A percentile compares a stretch with the other conserved stretches of the same genome.
These are phyloP conservation scores for Debaryomycetaceae sp. DNA, from an alignment of 1,139 yeast genomes.

Conservation along the genomic window DNA sequence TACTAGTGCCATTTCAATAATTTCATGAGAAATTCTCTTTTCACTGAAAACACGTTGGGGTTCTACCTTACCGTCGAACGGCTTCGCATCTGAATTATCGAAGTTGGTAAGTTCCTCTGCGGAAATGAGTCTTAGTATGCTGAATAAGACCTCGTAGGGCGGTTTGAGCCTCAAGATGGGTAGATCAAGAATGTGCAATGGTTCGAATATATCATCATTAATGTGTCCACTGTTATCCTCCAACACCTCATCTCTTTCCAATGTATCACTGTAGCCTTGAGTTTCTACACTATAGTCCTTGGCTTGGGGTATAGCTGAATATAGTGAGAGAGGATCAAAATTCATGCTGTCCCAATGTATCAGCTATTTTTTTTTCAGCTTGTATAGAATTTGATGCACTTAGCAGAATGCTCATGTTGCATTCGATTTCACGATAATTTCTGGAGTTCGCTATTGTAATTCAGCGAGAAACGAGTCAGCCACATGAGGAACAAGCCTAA, in stretches of 20 bases:
- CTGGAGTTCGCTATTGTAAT: neutral
- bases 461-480: too few species aligned
- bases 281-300: neutral
- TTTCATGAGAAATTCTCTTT: constrained; percentile 16
- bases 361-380: neutral
- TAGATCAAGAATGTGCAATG: constrained; percentile 62
- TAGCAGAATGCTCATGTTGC: neutral
- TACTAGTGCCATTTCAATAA: constrained; percentile 20
- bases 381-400: neutral
- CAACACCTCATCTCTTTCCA: neutral
- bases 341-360: constrained; percentile 4
- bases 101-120: constrained; percentile 59
- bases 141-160: constrained; percentile 41
- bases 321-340: constrained; percentile 9
- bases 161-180: constrained; percentile 54
- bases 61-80: constrained; percentile 4
- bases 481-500: too few species aligned
- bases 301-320: constrained; percentile 3
- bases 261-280: neutral
- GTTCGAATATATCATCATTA: constrained; percentile 24
- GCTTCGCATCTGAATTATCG: constrained; percentile 14
- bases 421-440: neutral
- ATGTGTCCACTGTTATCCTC: neutral
- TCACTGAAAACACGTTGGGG: constrained; percentile 11
- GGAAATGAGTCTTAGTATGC: constrained; percentile 47